Percentiles rank a stretch among this genome's conserved stretches.
Evolutionary conservation across 768 basidiomycete species (phyloP).

Genomic region (Termitomyces sp.): DNA sequence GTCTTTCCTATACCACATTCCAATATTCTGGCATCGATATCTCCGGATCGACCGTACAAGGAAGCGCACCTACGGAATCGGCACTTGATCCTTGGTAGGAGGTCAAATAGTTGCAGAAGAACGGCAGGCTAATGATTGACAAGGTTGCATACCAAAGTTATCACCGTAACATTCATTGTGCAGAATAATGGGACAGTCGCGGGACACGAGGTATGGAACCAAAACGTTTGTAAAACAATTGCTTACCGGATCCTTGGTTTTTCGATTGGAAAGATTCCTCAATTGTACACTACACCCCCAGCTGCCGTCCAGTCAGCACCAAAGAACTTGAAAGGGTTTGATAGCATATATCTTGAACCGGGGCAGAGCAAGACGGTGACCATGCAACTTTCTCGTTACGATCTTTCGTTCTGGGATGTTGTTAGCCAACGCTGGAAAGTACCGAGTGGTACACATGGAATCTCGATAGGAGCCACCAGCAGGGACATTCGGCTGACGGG

Average conservation of each 20-base stretch:
- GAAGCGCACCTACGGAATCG: slow-evolving; percentile 40
- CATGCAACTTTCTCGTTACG: slow-evolving; percentile 41
- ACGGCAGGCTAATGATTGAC: not conserved
- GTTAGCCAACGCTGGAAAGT: slow-evolving; percentile 49
- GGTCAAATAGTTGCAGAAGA: not conserved
- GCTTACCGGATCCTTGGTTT: not conserved
- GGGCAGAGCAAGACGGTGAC: slow-evolving; percentile 42
- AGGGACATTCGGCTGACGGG: slow-evolving; percentile 41
- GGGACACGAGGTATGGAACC: slow-evolving; percentile 45
- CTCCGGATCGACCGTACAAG: slow-evolving; percentile 30
- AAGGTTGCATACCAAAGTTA: slow-evolving; percentile 46
- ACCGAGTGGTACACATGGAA: slow-evolving; percentile 39
- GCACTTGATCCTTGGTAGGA: slow-evolving; percentile 45
- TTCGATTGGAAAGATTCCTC: slow-evolving; percentile 35
- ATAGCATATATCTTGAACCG: slow-evolving; percentile 37
- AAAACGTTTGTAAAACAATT: not conserved
- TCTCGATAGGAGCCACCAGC: slow-evolving; percentile 45
- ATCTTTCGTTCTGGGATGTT: slow-evolving; percentile 52
- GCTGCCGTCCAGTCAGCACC: slow-evolving; percentile 43
- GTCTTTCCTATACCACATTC: slow-evolving; percentile 54
- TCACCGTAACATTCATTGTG: slow-evolving; percentile 48
- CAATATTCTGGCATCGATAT: slow-evolving; percentile 39
- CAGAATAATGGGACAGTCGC: slow-evolving; percentile 47
- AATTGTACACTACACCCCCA: slow-evolving; percentile 49
- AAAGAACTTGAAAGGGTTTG: slow-evolving; percentile 49